These are phyloP conservation scores for Platismatia glauca DNA, from an alignment of 495 filamentous ascomycete genomes.

Conservation along the genomic window DNA sequence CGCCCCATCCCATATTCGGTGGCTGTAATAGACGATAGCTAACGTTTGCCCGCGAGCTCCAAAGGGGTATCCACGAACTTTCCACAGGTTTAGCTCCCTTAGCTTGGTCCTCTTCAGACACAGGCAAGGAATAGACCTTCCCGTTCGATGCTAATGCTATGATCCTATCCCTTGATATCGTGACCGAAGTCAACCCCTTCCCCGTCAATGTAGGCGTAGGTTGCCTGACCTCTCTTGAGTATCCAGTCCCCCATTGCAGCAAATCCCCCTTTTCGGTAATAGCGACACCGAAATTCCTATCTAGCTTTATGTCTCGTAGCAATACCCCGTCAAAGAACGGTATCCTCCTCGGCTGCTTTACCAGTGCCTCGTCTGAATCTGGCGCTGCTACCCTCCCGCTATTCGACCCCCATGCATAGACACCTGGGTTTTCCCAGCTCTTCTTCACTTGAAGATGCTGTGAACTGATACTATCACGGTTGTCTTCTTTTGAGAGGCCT, in stretches of 20 bases:
- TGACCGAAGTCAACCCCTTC: conserved; percentile 65
- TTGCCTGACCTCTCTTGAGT: conserved; percentile 44
- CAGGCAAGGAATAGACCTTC: conserved; percentile 77
- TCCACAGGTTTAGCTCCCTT: conserved; percentile 51
- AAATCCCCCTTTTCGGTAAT: conserved; percentile 83
- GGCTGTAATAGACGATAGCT: conserved; percentile 68
- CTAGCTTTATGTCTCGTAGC: conserved; percentile 80
- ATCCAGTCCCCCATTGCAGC: conserved; percentile 83
- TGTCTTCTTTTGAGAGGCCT: conserved; percentile 51
- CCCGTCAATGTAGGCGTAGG: conserved; percentile 70
- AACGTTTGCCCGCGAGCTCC: conserved; percentile 46
- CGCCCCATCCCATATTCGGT: conserved; percentile 54
- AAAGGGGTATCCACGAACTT: conserved; percentile 70
- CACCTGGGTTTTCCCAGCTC: conserved; percentile 80
- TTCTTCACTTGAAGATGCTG: conserved; percentile 79
- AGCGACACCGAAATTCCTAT: conserved; percentile 74
- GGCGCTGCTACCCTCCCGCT: conserved; percentile 76
- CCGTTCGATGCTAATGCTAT: conserved; percentile 69
- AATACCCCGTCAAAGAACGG: conserved; percentile 77
- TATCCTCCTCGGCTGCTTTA: conserved; percentile 75
- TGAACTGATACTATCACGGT: conserved; percentile 60
- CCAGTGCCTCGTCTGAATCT: conserved; percentile 60
- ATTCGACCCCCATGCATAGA: conserved; percentile 92
- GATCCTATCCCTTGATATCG: conserved; percentile 71
- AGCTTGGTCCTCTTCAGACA: conserved; percentile 60